phyloP scores from a whole-genome alignment of 2,329 filamentous ascomycete genomes.

The Decorospora gaudefroyi region DNA sequence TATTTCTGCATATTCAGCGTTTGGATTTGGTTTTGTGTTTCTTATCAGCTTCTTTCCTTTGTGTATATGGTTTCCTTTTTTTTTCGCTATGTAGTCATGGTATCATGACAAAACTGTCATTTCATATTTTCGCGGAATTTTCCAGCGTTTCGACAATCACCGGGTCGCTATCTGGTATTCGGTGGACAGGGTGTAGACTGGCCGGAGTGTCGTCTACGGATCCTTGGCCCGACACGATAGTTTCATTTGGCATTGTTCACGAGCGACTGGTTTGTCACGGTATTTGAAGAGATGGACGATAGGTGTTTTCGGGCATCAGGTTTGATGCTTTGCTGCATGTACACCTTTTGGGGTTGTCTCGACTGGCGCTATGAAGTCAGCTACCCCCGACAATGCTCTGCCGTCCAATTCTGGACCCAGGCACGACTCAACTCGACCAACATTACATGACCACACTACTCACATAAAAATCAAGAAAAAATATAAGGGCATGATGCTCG shows the following conservation, averaged over 20 bases:
- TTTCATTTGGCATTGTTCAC: slow-evolving; percentile 22
- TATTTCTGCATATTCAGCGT: slow-evolving; percentile 36
- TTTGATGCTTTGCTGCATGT: slow-evolving; percentile 18
- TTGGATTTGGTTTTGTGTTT: slow-evolving; percentile 21
- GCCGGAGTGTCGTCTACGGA: slow-evolving; percentile 10
- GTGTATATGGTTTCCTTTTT: slow-evolving; percentile 28
- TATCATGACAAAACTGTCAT: slow-evolving; percentile 22
- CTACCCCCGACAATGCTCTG: slow-evolving; percentile 25
- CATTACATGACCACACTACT: slow-evolving; percentile 24
- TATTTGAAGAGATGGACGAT: slow-evolving; percentile 15
- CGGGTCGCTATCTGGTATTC: slow-evolving; percentile 16
- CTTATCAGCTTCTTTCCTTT: slow-evolving; percentile 25
- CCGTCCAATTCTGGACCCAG: slow-evolving; percentile 30
- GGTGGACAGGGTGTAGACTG: slow-evolving; percentile 20
- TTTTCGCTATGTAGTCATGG: slow-evolving; percentile 28
- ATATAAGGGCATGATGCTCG: slow-evolving; percentile 44
- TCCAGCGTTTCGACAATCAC: slow-evolving; percentile 24
- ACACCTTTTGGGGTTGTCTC: slow-evolving; percentile 15
- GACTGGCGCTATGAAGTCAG: slow-evolving; percentile 24
- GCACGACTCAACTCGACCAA: slow-evolving; percentile 30
- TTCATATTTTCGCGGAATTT: slow-evolving; percentile 24
- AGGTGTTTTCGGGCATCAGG: slow-evolving; percentile 14
- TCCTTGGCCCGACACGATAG: slow-evolving; percentile 9
- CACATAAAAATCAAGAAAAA: slow-evolving; percentile 34
- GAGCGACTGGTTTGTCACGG: slow-evolving; percentile 16